phyloP scores from a whole-genome alignment of 345 rosid species.

The Arabidopsis suecica region DNA sequence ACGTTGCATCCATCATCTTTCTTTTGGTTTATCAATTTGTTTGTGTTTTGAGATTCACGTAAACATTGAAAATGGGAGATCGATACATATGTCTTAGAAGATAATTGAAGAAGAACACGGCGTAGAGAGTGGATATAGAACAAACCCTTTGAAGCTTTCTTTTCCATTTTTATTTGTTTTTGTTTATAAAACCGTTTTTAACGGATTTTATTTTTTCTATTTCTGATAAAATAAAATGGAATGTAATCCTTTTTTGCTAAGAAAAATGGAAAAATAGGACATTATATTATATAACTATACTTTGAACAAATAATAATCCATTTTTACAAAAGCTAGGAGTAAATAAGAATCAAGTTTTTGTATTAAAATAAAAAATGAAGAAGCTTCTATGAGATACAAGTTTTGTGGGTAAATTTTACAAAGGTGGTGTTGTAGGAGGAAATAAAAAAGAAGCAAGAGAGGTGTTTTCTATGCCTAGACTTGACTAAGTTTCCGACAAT shows the following conservation, averaged over 20 bases:
- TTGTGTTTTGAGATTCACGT: background rate
- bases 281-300: too few relatives aligned
- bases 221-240: background rate
- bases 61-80: background rate
- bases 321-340: too few relatives aligned
- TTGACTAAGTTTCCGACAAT: constrained; percentile 78
- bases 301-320: too few relatives aligned
- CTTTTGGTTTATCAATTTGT: background rate
- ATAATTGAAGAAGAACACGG: constrained; percentile 17
- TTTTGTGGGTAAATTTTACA: constrained; percentile 28
- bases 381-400: constrained; percentile 23
- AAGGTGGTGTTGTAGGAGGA: constrained; percentile 14
- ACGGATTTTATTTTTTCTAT: background rate
- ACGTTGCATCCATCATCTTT: constrained; percentile 59
- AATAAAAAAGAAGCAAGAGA: constrained; percentile 53
- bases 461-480: constrained; percentile 52
- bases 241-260: too few relatives aligned
- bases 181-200: background rate
- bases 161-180: background rate
- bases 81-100: background rate
- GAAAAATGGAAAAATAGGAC: too few relatives aligned
- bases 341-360: too few relatives aligned
- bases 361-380: background rate
- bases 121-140: constrained; percentile 22
- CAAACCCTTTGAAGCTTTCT: constrained; percentile 28